Evolutionary conservation across 1,284 basidiomycete genomes (phyloP).

Genomic region (Trichosporon sp.): DNA sequence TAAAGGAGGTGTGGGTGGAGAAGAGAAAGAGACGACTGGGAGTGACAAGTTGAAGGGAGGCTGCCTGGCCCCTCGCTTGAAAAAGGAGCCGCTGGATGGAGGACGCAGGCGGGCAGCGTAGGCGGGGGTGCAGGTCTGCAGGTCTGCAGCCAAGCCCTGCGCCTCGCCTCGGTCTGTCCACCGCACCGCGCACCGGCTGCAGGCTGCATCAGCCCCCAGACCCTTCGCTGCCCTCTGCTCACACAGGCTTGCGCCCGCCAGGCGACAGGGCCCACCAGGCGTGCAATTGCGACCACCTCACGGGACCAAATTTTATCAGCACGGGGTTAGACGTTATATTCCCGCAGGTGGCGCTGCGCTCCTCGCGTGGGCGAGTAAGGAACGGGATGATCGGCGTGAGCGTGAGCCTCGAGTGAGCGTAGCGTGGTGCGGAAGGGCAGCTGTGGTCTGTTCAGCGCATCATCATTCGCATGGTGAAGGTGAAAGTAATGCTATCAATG

Average conservation of each 20-base stretch:
- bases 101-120: background rate
- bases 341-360: background rate
- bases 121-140: background rate
- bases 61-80: background rate
- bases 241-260: background rate
- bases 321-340: background rate
- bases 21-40: background rate
- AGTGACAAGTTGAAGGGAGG: background rate
- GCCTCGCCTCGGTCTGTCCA: background rate
- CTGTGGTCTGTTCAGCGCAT: background rate
- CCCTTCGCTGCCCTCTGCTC: background rate
- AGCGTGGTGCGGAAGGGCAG: background rate
- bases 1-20: background rate
- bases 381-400: background rate
- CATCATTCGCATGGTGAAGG: conserved; percentile 1
- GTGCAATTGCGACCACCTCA: background rate
- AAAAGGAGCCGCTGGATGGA: background rate
- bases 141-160: background rate
- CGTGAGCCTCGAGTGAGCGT: background rate
- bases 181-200: too few relatives aligned
- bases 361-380: too few relatives aligned
- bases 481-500: conserved; percentile 10
- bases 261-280: background rate
- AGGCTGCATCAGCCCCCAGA: background rate
- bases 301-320: background rate